Percentiles rank a stretch among this genome's conserved stretches.
Conservation (phyloP, 306 rosid species). For the Trichosanthes cucumerina region DNA sequence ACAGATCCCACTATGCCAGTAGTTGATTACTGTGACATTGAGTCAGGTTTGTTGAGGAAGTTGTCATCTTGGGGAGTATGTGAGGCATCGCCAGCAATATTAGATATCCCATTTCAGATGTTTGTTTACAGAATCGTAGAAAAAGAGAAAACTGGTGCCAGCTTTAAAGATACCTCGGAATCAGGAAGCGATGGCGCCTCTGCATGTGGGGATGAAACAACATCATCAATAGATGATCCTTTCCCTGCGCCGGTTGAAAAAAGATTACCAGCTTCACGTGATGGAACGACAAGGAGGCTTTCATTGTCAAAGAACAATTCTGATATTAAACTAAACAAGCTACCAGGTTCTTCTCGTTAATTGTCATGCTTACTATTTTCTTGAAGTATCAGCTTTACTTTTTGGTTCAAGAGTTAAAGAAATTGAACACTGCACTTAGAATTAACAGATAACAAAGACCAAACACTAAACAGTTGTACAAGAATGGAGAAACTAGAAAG, state of each 20-base stretch:
- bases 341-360: conserved; percentile 29
- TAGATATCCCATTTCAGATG: conserved; percentile 74
- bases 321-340: conserved; percentile 33
- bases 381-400: not conserved
- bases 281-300: conserved; percentile 27
- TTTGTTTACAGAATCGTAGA: conserved; percentile 51
- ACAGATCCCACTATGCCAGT: conserved; percentile 42
- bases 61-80: conserved; percentile 48
- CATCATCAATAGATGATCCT: conserved; percentile 48
- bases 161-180: conserved; percentile 53
- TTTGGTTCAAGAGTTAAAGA: not conserved
- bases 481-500: not conserved
- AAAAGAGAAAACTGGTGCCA: conserved; percentile 24
- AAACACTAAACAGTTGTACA: not conserved
- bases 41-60: conserved; percentile 39
- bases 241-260: conserved; percentile 31
- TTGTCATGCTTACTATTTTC: not conserved
- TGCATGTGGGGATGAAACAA: conserved; percentile 50
- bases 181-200: conserved; percentile 72
- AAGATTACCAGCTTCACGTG: conserved; percentile 30
- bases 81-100: conserved; percentile 26
- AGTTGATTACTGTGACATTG: conserved; percentile 70
- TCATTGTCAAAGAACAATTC: conserved; percentile 25
- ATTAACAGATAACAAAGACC: not conserved
- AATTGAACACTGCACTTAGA: not conserved